Evolutionary conservation across 345 rosid species (phyloP), one percentile per base, ranked within the genome.

Genomic region (Murraya koenigii): DNA sequence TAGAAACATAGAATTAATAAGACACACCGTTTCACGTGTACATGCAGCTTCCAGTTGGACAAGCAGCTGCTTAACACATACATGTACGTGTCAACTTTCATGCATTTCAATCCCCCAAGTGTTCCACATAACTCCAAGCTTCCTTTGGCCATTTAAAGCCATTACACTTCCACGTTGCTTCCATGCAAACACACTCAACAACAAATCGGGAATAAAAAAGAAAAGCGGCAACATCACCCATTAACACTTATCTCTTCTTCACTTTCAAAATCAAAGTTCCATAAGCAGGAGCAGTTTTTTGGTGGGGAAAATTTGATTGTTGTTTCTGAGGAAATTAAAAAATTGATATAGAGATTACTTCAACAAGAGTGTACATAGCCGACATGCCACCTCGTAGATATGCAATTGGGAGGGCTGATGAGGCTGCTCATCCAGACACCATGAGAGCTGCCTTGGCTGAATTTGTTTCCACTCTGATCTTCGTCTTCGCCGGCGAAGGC

Each of bases 401-500:
- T 80, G 83, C 77, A 60, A 28, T 85, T 66, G 83, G 88, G 69
- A 82, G 88, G 82, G 79, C 78, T 26, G 89, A 88, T 56, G 88
- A 88, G 52, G 91, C 87, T 68, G 79, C 85, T 38, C 85, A 86
- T 67, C 91, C 88, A 2, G 88, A 88, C 78, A 83, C 85, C 76
- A 76, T 84, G 36, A 82, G 86, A 75, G 94, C 97, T 71, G 44
- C 89, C 75, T 54, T 90, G 71, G 92, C 96, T 62, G 94, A 93
- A 84, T 83, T 93, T 80, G 52, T 93, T 69, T 87, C 96, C 77
- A 91, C 94, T 58, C 83, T 86, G 72, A 87, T 90, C 84, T 91
- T 91, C 56, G 92, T 93, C 38, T 93, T 93, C 20, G 91, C 93
- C 20, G 93, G 96, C 62, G 96, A 88, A 81, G 97, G 97, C 80